Conservation (phyloP, 2,329 filamentous ascomycete genomes). For the Lecanicillium sp. region DNA sequence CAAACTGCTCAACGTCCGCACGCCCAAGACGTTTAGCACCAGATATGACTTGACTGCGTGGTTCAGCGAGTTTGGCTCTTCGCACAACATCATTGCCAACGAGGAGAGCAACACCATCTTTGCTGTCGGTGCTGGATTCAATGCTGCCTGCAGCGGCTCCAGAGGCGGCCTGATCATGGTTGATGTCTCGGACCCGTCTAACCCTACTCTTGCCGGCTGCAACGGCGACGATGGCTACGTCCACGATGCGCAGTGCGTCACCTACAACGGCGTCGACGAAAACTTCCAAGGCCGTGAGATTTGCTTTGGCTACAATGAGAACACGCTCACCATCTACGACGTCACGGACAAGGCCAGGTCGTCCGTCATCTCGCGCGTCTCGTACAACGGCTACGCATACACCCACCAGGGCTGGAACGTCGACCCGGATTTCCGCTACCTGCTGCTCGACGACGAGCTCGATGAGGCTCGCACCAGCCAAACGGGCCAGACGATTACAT, state of each 20-base stretch:
- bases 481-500: slow-evolving; percentile 36
- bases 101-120: slow-evolving; percentile 35
- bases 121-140: slow-evolving; percentile 31
- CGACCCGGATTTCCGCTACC: slow-evolving; percentile 35
- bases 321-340: slow-evolving; percentile 43
- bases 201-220: slow-evolving; percentile 41
- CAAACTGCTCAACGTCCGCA: slow-evolving; percentile 36
- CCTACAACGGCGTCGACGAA: slow-evolving; percentile 42
- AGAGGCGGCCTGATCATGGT: slow-evolving; percentile 44
- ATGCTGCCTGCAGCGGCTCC: slow-evolving; percentile 22
- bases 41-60: slow-evolving; percentile 23
- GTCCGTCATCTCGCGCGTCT: slow-evolving; percentile 41
- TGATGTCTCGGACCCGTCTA: slow-evolving; percentile 41
- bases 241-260: slow-evolving; percentile 51
- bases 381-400: slow-evolving; percentile 47
- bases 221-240: slow-evolving; percentile 42
- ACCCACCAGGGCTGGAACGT: slow-evolving; percentile 51
- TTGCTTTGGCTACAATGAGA: slow-evolving; percentile 49
- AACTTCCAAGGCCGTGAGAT: slow-evolving; percentile 40
- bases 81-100: slow-evolving; percentile 30
- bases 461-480: slow-evolving; percentile 32
- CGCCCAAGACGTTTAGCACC: slow-evolving; percentile 21
- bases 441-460: slow-evolving; percentile 45
- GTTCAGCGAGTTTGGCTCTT: slow-evolving; percentile 27
- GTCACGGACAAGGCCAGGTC: slow-evolving; percentile 39